Evolutionary conservation across 2,329 filamentous ascomycete species (phyloP), one percentile per base, ranked within the genome.

Genomic region (Daldinia sp.): DNA sequence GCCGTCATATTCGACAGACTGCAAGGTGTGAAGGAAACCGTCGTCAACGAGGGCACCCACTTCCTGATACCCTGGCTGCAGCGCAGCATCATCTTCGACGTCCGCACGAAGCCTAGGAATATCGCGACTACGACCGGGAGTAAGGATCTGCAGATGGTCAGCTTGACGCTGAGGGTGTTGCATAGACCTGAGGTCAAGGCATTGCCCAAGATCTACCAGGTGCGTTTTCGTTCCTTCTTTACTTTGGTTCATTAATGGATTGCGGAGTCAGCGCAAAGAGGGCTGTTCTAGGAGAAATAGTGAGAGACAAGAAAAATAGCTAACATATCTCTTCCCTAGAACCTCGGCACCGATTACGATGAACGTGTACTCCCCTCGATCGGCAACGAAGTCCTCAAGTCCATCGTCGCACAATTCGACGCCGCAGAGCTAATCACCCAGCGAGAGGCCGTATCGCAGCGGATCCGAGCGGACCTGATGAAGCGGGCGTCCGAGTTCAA

Each of bases 141-240:
- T 88, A 99, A 99, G 89, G 96, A 99, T 84, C 83, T 99, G 87
- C 96, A 99, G 86, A 99, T 99, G 96, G 96, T 99, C 78, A 98
- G 94, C 87, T 88, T 99, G 87, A 99, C 96, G 60, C 87, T 99
- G 80, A 89, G 96, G 82, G 96, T 99, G 72, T 83, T 99, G 81
- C 95, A 98, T 84, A 88, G 97, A 75, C 96, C 97, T 5, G 95
- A 97, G 64, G 95, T 99, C 76, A 90, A 93, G 86, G 89, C 91
- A 76, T 85, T 99, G 79, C 97, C 96, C 68, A 97, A 95, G 85
- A 99, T 99, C 78, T 99, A 99, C 87, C 96, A 98, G 89, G 95
- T 98, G 83, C 72, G 86, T 76, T 39, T 26, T 20, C 44, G n/a
- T 33, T 46, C 42, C 20, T 3, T 46, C 26, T 30, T 15, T 28